Evolutionary conservation across 306 rosid genomes (phyloP), one percentile per base, ranked within the genome.

Genomic region (Trifolium subterraneum): DNA sequence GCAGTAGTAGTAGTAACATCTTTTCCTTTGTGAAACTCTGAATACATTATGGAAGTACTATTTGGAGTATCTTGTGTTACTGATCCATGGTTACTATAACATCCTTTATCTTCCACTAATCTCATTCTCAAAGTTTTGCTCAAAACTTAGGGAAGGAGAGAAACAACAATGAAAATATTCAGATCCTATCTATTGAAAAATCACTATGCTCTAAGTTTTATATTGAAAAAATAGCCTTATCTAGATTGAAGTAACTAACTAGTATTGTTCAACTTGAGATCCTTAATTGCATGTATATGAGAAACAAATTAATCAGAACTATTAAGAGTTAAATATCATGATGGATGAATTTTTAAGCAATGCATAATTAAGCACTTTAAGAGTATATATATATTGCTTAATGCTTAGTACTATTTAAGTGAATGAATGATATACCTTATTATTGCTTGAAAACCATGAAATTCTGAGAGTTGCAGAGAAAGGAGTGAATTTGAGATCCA

Each of bases 11-110:
- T 79, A 12, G 52, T 22, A 29, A 42, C 80, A 65, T 87, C 87
- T 16, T 80, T 84, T 62, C 92, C 92, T 72, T 85, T 93, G 55
- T 88, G 90, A 84, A 91, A 91, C 85, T 93, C 98, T 74, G 92
- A 86, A 55, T 82, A 82, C 59, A 80, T 74, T 68, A 80, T 76
- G 66, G 68, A 75, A 68, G 66, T 87, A 35, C 79, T 74, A 41
- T 83, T 78, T 64, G 91, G 78, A 22, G 73, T 76, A 72, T 87
- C 89, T 76, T 85, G 90, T 22, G 64, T 35, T 65, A 75, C 47
- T 76, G 79, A 20, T 76, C 87, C 88, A 20, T 89, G 79, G 79
- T 85, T 81, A n/a, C 42, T 60, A 74, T 86, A 86, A 77, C 91
- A 84, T 7, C 84, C 89, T 72, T 92, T 92, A 33, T 90, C 96